Base-by-base conservation (phyloP, 1,284 basidiomycete genomes). In the Naganishia albida region DNA sequence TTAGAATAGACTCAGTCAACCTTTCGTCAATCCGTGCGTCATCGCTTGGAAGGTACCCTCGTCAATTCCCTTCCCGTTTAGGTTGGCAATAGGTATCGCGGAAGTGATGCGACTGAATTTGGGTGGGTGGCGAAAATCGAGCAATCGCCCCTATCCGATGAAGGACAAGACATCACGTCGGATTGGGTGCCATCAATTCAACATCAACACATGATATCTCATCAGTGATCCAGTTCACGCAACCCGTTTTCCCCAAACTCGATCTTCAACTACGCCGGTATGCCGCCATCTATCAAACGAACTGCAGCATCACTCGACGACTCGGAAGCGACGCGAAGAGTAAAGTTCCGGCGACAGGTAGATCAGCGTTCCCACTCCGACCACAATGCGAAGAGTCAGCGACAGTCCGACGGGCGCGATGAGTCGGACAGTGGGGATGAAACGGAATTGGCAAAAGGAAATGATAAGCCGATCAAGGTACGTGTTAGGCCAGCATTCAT, bases 141-240 rank as follows among this genome's bases (percentile, higher is more conserved):
- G 8, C 46, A 46, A 60, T 60, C 56, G 56, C 56, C n/a, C 56
- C 56, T 60, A 38, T 60, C 23, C 46, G 2, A 2, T 7, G 15
- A 16, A 3, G 2, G 25, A 10, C 23, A 15, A n/a, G 12, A n/a
- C n/a, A n/a, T 12, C 18, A 30, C n/a, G 51, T 26, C 20, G 6
- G n/a, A 12, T n/a, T 23, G 13, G 23, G 13, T 13, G 20, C 20
- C 46, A 23, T 48, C 20, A 34, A 34, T 10, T 34, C 34, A 34
- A 6, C 6, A 34, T 34, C 6, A 34, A 34, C 34, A n/a, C n/a
- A n/a, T n/a, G n/a, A n/a, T n/a, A n/a, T 34, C 6, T 10, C 34
- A 34, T 34, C 34, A 34, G 34, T 10, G 34, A n/a, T n/a, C n/a
- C n/a, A n/a, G n/a, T n/a, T 34, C 34, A 34, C 34, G 10, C 6